phyloP scores from a whole-genome alignment of 2,329 filamentous ascomycete species.

The Ceratocystis eucalypticola region DNA sequence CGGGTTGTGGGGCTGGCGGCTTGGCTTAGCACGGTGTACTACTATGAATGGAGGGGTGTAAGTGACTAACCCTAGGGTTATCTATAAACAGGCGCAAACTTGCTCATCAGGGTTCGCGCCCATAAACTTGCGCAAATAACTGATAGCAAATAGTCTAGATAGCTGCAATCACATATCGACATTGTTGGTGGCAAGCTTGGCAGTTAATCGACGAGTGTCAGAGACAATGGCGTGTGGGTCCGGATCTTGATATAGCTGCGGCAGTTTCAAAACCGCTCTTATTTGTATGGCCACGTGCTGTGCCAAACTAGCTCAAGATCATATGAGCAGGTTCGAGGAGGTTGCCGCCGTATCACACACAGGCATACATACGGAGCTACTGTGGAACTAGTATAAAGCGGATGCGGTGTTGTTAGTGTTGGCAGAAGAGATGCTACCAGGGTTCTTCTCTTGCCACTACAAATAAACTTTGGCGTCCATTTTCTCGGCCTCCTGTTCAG shows the following conservation, averaged over 20 bases:
- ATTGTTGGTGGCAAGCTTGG: not conserved
- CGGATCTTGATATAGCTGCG: not conserved
- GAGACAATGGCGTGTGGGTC: not conserved
- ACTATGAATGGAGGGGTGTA: not conserved
- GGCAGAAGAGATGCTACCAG: not conserved
- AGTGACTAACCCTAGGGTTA: slow-evolving; percentile 18
- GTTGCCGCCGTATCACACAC: not conserved
- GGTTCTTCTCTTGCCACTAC: not conserved
- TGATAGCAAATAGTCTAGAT: not conserved
- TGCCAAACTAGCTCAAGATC: slow-evolving; percentile 8
- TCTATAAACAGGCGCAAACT: slow-evolving; percentile 19
- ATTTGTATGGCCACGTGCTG: not conserved
- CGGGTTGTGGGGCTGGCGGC: not conserved
- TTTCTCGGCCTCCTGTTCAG: not conserved
- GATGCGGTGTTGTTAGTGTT: not conserved
- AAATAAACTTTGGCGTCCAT: not conserved
- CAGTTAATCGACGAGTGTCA: no score
- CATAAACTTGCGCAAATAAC: slow-evolving; percentile 17
- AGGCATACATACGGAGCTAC: not conserved
- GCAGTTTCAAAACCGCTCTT: not conserved
- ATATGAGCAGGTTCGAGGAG: slow-evolving; percentile 1
- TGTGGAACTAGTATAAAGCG: not conserved
- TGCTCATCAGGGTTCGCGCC: slow-evolving; percentile 21
- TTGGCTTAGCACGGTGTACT: not conserved
- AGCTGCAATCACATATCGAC: not conserved